Evolutionary conservation across 345 rosid genomes (phyloP).

Genomic region (Barbarea vulgaris): DNA sequence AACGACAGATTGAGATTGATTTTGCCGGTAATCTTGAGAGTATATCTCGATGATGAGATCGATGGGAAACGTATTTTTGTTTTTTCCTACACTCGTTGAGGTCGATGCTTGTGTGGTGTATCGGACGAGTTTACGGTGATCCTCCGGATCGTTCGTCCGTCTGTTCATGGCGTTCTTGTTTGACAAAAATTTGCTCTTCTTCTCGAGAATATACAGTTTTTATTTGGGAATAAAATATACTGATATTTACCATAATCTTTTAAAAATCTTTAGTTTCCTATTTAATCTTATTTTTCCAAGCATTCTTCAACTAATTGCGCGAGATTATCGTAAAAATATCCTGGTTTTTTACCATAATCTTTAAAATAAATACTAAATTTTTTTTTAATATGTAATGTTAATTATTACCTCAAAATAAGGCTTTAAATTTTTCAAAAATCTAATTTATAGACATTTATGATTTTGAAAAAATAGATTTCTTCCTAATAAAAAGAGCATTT

Average conservation of each 20-base stretch:
- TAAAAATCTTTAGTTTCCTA: neutral
- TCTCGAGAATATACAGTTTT: neutral
- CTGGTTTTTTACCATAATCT: neutral
- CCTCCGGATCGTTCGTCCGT: neutral
- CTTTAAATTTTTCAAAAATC: too few species aligned
- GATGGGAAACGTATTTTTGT: neutral
- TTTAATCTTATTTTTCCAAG: neutral
- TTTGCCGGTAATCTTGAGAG: neutral
- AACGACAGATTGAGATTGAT: neutral
- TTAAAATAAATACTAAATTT: neutral
- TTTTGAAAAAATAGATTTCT: too few species aligned
- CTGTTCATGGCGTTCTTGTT: neutral
- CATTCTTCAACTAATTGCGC: neutral
- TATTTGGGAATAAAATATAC: neutral
- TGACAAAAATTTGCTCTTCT: neutral
- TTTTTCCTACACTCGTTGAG: neutral
- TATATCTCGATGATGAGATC: slow-evolving; percentile 18
- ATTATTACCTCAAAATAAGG: neutral
- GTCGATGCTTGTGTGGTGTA: neutral
- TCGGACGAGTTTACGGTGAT: neutral
- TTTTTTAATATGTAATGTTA: neutral
- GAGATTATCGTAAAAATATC: neutral
- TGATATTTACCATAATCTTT: neutral
- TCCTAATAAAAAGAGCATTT: too few species aligned
- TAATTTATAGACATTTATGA: too few species aligned